Percentiles rank a stretch among this genome's conserved stretches.
Conservation (phyloP, 495 filamentous ascomycete genomes). For the Coniosporium apollinis region DNA sequence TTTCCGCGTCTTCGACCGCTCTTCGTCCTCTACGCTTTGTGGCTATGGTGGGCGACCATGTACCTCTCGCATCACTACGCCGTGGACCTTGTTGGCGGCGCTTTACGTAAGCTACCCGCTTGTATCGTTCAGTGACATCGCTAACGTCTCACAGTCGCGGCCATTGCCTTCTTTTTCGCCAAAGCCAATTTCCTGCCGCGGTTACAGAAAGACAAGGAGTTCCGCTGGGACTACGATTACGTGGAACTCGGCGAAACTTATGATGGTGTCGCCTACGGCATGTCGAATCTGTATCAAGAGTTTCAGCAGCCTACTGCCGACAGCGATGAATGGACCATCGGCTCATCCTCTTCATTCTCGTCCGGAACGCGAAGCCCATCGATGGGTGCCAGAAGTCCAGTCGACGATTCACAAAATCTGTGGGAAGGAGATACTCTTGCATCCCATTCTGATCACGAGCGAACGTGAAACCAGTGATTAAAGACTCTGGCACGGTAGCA, state of each 20-base stretch:
- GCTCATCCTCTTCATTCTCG: slow-evolving; percentile 52
- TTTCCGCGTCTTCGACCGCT: slow-evolving; percentile 64
- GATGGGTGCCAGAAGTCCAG: slow-evolving; percentile 33
- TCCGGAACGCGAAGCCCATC: slow-evolving; percentile 26
- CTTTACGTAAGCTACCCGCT: slow-evolving; percentile 34
- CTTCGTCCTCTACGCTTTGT: slow-evolving; percentile 66
- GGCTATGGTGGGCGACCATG: slow-evolving; percentile 99
- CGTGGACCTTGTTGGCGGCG: slow-evolving; percentile 77
- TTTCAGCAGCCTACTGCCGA: slow-evolving; percentile 31
- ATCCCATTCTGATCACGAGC: slow-evolving; percentile 29
- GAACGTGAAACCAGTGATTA: too few relatives aligned
- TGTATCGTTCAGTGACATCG: slow-evolving; percentile 4
- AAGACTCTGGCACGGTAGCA: too few relatives aligned
- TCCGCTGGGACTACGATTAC: slow-evolving; percentile 93
- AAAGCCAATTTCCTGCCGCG: slow-evolving; percentile 67
- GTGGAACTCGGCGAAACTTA: slow-evolving; percentile 56
- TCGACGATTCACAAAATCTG: slow-evolving; percentile 36
- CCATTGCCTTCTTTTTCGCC: slow-evolving; percentile 62
- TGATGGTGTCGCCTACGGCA: slow-evolving; percentile 37
- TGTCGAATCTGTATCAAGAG: slow-evolving; percentile 37
- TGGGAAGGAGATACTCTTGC: slow-evolving; percentile 49
- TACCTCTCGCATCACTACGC: slow-evolving; percentile 94
- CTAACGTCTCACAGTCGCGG: slow-evolving; percentile 35
- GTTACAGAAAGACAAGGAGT: slow-evolving; percentile 62
- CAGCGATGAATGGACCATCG: slow-evolving; percentile 57